These are phyloP conservation scores for Pichia sp. DNA, from an alignment of 1,139 yeast genomes.

Conservation along the genomic window DNA sequence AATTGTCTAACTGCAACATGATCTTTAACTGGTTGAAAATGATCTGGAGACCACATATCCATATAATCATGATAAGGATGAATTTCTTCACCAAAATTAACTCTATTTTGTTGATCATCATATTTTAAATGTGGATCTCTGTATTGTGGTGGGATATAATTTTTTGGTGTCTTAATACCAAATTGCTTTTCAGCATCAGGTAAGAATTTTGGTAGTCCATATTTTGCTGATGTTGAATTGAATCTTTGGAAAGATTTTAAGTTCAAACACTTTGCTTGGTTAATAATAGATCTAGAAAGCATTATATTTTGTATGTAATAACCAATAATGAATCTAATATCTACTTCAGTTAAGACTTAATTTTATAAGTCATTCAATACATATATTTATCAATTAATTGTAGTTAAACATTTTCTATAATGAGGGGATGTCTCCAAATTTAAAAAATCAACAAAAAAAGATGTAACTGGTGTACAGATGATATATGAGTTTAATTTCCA, in stretches of 20 bases:
- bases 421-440: not conserved
- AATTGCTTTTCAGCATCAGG: conserved; percentile 27
- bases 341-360: not conserved
- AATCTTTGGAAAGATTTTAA: conserved; percentile 11
- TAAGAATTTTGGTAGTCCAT: conserved; percentile 25
- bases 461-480: not conserved
- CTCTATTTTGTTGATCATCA: conserved; percentile 78
- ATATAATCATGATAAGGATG: conserved; percentile 65
- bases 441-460: not conserved
- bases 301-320: not conserved
- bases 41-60: conserved; percentile 87
- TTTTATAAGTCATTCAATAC: not conserved
- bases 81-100: conserved; percentile 69
- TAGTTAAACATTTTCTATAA: not conserved
- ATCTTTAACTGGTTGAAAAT: conserved; percentile 56
- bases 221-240: conserved; percentile 18
- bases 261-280: conserved; percentile 2
- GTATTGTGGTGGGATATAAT: conserved; percentile 46
- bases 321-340: no score
- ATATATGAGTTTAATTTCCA: no score
- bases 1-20: conserved; percentile 51
- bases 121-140: conserved; percentile 68
- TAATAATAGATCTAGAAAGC: conserved; percentile 12
- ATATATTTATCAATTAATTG: no score
- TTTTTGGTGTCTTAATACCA: conserved; percentile 41